These are phyloP conservation scores for Suhomyces choctaworum DNA, from an alignment of 1,139 yeast species.

Conservation along the genomic window DNA sequence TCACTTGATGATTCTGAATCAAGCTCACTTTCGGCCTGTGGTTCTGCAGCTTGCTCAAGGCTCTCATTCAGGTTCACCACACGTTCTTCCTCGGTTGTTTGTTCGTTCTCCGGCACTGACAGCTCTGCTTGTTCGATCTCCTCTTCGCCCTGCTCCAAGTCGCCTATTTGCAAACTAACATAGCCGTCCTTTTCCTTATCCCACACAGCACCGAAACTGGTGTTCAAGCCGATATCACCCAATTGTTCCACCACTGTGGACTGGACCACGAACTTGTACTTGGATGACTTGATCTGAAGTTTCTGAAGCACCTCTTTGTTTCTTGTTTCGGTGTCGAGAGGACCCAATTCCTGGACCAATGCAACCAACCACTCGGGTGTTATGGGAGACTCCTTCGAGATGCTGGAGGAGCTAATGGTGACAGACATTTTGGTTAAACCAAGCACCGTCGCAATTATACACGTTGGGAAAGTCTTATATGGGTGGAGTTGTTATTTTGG, in stretches of 20 bases:
- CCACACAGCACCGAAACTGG: slow-evolving; percentile 43
- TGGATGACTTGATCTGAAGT: slow-evolving; percentile 34
- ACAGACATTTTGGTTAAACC: no score
- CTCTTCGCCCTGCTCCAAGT: neutral
- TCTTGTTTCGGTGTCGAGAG: slow-evolving; percentile 4
- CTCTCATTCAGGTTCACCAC: no score
- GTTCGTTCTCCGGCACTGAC: no score
- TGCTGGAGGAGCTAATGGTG: slow-evolving; percentile 6
- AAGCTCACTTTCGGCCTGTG: neutral
- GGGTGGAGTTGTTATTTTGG: no score
- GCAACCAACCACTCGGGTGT: slow-evolving; percentile 8
- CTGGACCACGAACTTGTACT: slow-evolving; percentile 38
- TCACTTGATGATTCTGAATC: neutral
- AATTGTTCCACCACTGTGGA: slow-evolving; percentile 22
- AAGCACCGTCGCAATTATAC: no score
- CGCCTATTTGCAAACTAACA: slow-evolving; percentile 22
- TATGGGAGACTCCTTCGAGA: slow-evolving; percentile 14
- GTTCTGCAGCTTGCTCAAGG: no score
- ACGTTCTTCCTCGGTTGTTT: no score
- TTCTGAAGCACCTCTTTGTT: slow-evolving; percentile 18
- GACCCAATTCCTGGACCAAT: slow-evolving; percentile 7
- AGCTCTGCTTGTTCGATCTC: no score
- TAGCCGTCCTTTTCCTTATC: slow-evolving; percentile 42
- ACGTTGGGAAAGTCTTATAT: no score
- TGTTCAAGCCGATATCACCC: slow-evolving; percentile 19